Percentiles rank a stretch among this genome's conserved stretches.
Conservation (phyloP, 176 grass and related monocot species). For the Oryza glaberrima region DNA sequence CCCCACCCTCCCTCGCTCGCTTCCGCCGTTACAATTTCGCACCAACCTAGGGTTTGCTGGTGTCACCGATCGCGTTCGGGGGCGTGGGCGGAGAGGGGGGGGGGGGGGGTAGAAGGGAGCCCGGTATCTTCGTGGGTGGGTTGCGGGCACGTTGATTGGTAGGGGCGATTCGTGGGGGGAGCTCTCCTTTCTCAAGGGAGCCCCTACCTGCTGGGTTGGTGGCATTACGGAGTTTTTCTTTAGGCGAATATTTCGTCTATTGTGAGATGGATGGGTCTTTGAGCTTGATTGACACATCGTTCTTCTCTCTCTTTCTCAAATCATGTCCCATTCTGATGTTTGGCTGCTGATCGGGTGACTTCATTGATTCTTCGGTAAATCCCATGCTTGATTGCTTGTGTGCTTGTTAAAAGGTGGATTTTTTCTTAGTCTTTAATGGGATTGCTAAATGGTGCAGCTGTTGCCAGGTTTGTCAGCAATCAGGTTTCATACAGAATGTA, state of each 20-base stretch:
- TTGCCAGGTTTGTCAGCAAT: not conserved
- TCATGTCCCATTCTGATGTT: not conserved
- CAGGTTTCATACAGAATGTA: not conserved
- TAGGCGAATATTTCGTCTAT: not conserved
- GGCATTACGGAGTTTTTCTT: not conserved
- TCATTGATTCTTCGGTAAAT: not conserved
- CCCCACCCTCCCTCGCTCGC: not conserved
- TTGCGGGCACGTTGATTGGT: not conserved
- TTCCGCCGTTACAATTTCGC: not conserved
- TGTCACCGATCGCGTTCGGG: too few relatives aligned
- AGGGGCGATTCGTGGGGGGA: not conserved
- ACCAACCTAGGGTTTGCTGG: not conserved
- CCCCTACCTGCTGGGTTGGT: not conserved
- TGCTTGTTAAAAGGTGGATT: not conserved
- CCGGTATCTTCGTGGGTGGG: not conserved
- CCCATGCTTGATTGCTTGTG: too few relatives aligned
- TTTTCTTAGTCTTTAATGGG: not conserved
- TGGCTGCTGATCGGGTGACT: too few relatives aligned
- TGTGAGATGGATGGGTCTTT: not conserved
- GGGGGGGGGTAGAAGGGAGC: too few relatives aligned
- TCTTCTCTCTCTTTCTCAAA: not conserved
- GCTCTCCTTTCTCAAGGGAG: not conserved
- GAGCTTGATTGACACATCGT: not conserved
- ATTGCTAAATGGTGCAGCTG: not conserved
- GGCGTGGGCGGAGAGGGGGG: not conserved